Evolutionary conservation across 192 early-diverging fungal species (phyloP).

Genomic region (Rhizophagus sp.): DNA sequence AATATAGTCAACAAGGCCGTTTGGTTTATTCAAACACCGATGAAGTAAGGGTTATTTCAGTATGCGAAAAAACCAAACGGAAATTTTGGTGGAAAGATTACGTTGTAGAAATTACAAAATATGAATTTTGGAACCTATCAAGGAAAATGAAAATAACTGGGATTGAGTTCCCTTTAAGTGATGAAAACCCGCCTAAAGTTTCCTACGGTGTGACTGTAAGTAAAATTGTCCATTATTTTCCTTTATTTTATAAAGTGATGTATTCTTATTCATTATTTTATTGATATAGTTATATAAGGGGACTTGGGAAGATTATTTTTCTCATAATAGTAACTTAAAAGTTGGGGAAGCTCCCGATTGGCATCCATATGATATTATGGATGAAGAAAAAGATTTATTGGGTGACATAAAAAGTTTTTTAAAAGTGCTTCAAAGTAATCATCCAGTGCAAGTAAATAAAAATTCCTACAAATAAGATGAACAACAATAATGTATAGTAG

Average conservation of each 20-base stretch:
- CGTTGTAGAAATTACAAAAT: slow-evolving; percentile 41
- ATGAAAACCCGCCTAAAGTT: too few relatives aligned
- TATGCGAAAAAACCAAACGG: slow-evolving; percentile 43
- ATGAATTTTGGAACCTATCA: slow-evolving; percentile 41
- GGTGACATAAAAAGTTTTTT: slow-evolving; percentile 9
- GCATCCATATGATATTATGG: slow-evolving; percentile 35
- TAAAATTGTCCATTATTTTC: too few relatives aligned
- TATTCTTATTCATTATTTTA: neutral
- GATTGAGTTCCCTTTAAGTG: too few relatives aligned
- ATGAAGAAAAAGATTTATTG: neutral
- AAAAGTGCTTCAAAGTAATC: neutral
- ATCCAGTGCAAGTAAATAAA: too few relatives aligned
- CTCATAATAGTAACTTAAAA: slow-evolving; percentile 36
- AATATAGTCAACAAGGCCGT: slow-evolving; percentile 27
- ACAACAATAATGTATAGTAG: too few relatives aligned
- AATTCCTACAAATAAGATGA: too few relatives aligned
- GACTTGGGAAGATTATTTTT: slow-evolving; percentile 38
- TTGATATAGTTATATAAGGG: slow-evolving; percentile 28
- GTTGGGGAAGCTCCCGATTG: slow-evolving; percentile 42
- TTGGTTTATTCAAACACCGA: slow-evolving; percentile 34
- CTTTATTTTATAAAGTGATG: too few relatives aligned
- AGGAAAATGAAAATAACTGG: neutral
- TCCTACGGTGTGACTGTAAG: too few relatives aligned
- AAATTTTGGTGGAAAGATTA: slow-evolving; percentile 41
- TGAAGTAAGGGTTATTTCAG: slow-evolving; percentile 29